Evolutionary conservation across 306 rosid species (phyloP).

Genomic region (Rosa rugosa): DNA sequence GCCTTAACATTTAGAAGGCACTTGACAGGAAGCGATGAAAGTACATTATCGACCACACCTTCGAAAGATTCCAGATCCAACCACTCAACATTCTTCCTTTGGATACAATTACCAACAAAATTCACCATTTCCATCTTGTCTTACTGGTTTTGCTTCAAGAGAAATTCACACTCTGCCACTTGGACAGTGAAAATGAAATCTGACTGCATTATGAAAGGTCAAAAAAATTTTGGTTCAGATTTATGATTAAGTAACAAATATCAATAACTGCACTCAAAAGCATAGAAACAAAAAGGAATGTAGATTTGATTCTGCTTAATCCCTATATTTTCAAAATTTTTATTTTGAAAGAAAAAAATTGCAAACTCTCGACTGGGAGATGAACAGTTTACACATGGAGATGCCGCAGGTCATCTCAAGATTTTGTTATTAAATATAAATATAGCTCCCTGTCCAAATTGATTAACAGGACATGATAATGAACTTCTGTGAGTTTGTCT

Average conservation of each 20-base stretch:
- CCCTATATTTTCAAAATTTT: not conserved
- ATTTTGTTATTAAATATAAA: not conserved
- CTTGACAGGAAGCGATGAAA: slow-evolving; percentile 25
- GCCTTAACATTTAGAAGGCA: slow-evolving; percentile 13
- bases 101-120: not conserved
- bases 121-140: slow-evolving; percentile 10
- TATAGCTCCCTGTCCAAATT: not conserved
- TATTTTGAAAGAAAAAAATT: not conserved
- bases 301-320: not conserved
- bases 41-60: slow-evolving; percentile 12
- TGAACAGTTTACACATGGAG: not conserved
- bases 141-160: not conserved
- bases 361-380: not conserved
- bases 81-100: slow-evolving; percentile 3
- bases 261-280: not conserved
- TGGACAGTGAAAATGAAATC: slow-evolving; percentile 10
- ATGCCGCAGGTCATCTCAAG: not conserved
- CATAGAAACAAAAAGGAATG: not conserved
- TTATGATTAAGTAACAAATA: not conserved
- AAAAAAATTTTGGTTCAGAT: not conserved
- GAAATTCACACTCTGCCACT: slow-evolving; percentile 8
- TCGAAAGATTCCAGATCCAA: not conserved
- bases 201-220: slow-evolving; percentile 18
- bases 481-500: not conserved
- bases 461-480: not conserved